Conservation (phyloP, 1,284 basidiomycete genomes). For the Fereydounia khargensis region DNA sequence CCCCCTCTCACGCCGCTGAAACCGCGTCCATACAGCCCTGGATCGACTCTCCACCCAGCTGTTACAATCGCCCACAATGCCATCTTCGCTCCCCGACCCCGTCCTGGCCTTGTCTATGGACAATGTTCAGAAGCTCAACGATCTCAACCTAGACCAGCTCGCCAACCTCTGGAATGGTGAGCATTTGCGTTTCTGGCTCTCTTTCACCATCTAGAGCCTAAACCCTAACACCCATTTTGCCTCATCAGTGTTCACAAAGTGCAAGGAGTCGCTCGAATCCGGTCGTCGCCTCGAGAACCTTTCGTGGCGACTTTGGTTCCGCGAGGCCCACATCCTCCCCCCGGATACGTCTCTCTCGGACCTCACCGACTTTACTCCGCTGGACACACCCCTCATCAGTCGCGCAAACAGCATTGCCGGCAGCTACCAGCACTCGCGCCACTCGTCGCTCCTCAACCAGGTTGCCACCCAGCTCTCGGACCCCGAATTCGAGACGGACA, state of each 20-base stretch:
- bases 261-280: slow-evolving; percentile 73
- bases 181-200: slow-evolving; percentile 64
- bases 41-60: too few relatives aligned
- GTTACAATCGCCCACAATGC: too few relatives aligned
- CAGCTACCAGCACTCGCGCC: slow-evolving; percentile 21
- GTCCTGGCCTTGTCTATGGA: slow-evolving; percentile 43
- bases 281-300: slow-evolving; percentile 78
- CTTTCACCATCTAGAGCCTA: too few relatives aligned
- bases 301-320: slow-evolving; percentile 79
- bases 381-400: slow-evolving; percentile 38
- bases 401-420: slow-evolving; percentile 35
- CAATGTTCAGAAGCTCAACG: slow-evolving; percentile 39
- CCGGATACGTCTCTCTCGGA: slow-evolving; percentile 41
- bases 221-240: too few relatives aligned
- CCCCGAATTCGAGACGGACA: slow-evolving; percentile 28
- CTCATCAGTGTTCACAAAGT: slow-evolving; percentile 73
- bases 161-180: slow-evolving; percentile 47
- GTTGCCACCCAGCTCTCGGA: slow-evolving; percentile 20
- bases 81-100: slow-evolving; percentile 32
- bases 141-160: slow-evolving; percentile 40
- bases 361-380: slow-evolving; percentile 36
- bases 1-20: too few relatives aligned
- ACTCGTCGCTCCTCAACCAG: background rate
- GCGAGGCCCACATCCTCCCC: slow-evolving; percentile 60
- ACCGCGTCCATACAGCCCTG: too few relatives aligned